These are phyloP conservation scores for Neonectria coccinea DNA, from an alignment of 2,329 filamentous ascomycete genomes.

Conservation along the genomic window DNA sequence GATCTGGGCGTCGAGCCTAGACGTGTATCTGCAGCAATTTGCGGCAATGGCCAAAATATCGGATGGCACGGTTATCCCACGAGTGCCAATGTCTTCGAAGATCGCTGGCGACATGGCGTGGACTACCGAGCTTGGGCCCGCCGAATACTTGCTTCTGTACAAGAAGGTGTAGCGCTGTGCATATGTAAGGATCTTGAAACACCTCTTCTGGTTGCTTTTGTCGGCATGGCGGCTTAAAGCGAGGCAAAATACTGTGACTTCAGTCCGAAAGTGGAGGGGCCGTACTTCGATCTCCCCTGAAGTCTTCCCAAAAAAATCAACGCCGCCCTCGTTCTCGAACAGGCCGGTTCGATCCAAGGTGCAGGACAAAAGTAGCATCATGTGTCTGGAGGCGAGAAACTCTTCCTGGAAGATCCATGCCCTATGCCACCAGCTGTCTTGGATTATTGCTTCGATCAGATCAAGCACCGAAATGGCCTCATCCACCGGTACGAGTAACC, in stretches of 20 bases:
- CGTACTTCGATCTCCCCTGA: slow-evolving; percentile 6
- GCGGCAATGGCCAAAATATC: slow-evolving; percentile 2
- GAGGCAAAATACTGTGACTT: slow-evolving; percentile 3
- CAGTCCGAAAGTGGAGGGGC: slow-evolving; percentile 3
- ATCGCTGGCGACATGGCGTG: slow-evolving; percentile 8
- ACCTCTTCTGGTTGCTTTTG: not conserved
- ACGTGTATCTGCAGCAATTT: slow-evolving; percentile 1
- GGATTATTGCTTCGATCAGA: not conserved
- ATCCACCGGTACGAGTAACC: not conserved
- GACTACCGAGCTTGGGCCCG: not conserved
- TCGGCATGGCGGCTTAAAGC: slow-evolving; percentile 1
- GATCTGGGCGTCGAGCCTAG: not conserved
- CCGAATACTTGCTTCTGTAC: slow-evolving; percentile 6
- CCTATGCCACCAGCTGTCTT: slow-evolving; percentile 3
- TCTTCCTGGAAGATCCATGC: slow-evolving; percentile 8
- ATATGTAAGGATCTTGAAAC: not conserved
- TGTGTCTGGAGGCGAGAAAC: slow-evolving; percentile 3
- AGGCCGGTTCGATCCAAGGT: slow-evolving; percentile 7
- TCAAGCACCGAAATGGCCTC: slow-evolving; percentile 4
- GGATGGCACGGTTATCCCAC: slow-evolving; percentile 7
- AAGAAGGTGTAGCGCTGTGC: not conserved
- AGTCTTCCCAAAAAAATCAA: slow-evolving; percentile 4
- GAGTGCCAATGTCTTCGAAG: slow-evolving; percentile 7
- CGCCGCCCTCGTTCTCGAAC: not conserved
- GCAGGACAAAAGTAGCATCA: not conserved